A percentile compares a stretch with the other conserved stretches of the same genome.
Conservation (phyloP, 176 grass and related monocot species). For the Canna indica region DNA sequence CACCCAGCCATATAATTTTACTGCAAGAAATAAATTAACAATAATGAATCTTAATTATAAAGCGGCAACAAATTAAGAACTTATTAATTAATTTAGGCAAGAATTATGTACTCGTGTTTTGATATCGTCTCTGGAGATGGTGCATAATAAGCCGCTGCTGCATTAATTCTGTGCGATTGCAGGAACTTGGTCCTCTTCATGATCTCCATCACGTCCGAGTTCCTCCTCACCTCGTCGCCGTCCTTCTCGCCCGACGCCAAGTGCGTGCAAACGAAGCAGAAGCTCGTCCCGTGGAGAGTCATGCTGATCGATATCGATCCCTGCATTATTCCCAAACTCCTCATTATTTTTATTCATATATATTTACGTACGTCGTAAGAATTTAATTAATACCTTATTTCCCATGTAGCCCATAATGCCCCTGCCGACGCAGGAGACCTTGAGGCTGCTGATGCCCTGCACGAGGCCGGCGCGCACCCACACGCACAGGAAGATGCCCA, state of each 20-base stretch:
- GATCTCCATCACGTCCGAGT: constrained; percentile 68
- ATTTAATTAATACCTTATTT: too few species aligned
- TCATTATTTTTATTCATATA: too few species aligned
- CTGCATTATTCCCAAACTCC: constrained; percentile 13
- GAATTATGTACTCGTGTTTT: constrained; percentile 57
- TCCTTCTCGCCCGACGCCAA: constrained; percentile 84
- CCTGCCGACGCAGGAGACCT: constrained; percentile 53
- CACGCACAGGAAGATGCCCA: constrained; percentile 85
- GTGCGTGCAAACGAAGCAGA: constrained; percentile 94
- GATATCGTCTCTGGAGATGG: constrained; percentile 51
- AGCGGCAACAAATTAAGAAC: not conserved
- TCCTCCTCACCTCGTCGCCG: constrained; percentile 69
- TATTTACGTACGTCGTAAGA: too few species aligned
- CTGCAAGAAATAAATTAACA: constrained; percentile 25
- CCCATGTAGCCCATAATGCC: constrained; percentile 99
- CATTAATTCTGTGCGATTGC: constrained; percentile 5
- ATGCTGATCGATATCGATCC: constrained; percentile 85
- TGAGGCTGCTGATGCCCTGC: constrained; percentile 33
- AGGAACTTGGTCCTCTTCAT: constrained; percentile 59
- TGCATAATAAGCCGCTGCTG: not conserved
- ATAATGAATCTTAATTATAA: not conserved
- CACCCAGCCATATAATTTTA: constrained; percentile 87
- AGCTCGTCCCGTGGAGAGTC: constrained; percentile 37
- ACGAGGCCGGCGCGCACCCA: constrained; percentile 52
- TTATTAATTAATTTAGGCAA: not conserved